Evolutionary conservation across 495 filamentous ascomycete species (phyloP).

Genomic region (Penicillium lagena): DNA sequence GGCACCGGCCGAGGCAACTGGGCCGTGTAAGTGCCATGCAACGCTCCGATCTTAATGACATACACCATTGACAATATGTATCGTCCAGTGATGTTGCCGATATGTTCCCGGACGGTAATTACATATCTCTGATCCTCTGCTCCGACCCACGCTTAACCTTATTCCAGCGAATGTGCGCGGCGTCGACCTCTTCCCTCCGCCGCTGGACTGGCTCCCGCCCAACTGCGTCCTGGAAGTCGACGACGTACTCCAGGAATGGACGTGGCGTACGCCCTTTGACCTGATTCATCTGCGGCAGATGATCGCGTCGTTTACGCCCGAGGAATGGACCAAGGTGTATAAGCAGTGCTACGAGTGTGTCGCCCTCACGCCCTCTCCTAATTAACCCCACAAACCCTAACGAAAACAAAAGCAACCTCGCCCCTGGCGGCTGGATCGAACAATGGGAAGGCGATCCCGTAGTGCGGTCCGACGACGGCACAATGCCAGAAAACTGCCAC

Average conservation of each 20-base stretch:
- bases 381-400: not conserved
- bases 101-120: constrained; percentile 3
- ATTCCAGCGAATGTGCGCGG: constrained; percentile 2
- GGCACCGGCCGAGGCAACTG: constrained; percentile 8
- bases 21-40: constrained; percentile 7
- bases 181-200: constrained; percentile 3
- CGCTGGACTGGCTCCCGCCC: constrained; percentile 10
- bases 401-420: constrained; percentile 13
- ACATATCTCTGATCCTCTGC: not conserved
- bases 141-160: not conserved
- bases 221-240: constrained; percentile 18
- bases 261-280: constrained; percentile 13
- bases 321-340: no score
- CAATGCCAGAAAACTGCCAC: constrained; percentile 14
- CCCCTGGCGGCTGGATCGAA: constrained; percentile 47
- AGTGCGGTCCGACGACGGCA: constrained; percentile 33
- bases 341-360: constrained; percentile 5
- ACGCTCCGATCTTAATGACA: not conserved
- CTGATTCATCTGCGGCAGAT: constrained; percentile 13
- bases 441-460: constrained; percentile 35
- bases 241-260: constrained; percentile 15
- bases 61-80: not conserved
- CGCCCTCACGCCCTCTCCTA: not conserved
- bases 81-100: constrained; percentile 6
- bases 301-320: constrained; percentile 2